phyloP scores from a whole-genome alignment of 169 alveolate species.

The Neospora caninum region DNA sequence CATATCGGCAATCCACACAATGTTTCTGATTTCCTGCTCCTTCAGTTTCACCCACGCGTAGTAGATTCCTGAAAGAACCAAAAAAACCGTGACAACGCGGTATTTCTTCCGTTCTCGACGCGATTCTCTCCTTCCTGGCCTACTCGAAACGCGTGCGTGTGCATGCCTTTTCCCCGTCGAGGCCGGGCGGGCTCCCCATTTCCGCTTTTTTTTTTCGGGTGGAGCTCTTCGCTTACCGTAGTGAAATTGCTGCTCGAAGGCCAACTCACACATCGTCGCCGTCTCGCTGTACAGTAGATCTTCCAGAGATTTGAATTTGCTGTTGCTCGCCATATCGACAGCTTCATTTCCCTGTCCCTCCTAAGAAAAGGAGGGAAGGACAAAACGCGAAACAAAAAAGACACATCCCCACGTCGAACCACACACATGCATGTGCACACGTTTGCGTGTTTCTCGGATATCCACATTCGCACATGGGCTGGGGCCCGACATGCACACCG shows the following conservation, averaged over 20 bases:
- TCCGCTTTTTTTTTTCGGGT: no score
- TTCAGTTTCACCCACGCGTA: slow-evolving; percentile 97
- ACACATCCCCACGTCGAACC: no score
- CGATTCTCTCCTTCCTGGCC: no score
- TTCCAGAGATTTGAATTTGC: slow-evolving; percentile 76
- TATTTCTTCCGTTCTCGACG: no score
- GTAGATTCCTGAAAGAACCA: slow-evolving; percentile 89
- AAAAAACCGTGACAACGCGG: background rate
- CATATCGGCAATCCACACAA: slow-evolving; percentile 98
- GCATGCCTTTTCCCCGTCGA: no score
- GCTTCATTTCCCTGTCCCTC: slow-evolving; percentile 69
- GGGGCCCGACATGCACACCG: no score
- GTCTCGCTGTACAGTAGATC: slow-evolving; percentile 96
- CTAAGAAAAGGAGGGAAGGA: slow-evolving; percentile 38
- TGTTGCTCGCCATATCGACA: slow-evolving; percentile 28
- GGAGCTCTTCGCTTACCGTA: slow-evolving; percentile 70
- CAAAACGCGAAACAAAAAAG: no score
- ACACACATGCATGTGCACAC: no score
- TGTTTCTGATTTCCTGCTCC: slow-evolving; percentile 97
- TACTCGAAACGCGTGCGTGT: no score
- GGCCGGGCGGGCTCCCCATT: no score
- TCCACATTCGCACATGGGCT: no score
- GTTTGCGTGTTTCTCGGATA: no score
- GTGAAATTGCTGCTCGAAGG: slow-evolving; percentile 97
- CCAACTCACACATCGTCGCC: slow-evolving; percentile 93